phyloP scores from a whole-genome alignment of 352 stramenopile genomes.

The Globisporangium cederbergense region DNA sequence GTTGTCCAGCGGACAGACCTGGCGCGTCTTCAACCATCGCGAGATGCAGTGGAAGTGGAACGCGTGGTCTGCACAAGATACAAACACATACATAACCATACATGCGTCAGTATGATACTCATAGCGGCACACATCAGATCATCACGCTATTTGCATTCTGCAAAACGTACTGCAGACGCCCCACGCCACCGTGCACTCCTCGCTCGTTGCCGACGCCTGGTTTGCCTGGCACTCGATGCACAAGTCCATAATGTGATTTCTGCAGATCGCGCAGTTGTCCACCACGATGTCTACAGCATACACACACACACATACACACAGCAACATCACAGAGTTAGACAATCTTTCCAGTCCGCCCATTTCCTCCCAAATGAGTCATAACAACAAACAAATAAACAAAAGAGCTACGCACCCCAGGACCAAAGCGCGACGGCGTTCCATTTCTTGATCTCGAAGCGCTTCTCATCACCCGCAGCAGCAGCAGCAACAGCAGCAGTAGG shows the following conservation, averaged over 20 bases:
- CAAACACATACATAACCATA: conserved; percentile 8
- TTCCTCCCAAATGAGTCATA: background rate
- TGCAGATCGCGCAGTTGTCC: conserved; percentile 97
- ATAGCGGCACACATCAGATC: conserved; percentile 12
- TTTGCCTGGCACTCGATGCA: conserved; percentile 99
- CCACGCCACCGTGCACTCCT: conserved; percentile 87
- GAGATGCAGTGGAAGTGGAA: conserved; percentile 99
- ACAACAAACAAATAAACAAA: background rate
- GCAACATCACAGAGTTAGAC: background rate
- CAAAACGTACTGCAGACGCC: conserved; percentile 77
- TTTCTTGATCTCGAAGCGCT: conserved; percentile 99
- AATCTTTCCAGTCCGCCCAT: background rate
- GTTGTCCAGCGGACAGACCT: conserved; percentile 99
- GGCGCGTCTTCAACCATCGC: conserved; percentile 98
- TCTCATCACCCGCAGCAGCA: conserved; percentile 39
- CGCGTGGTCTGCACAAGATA: conserved; percentile 92
- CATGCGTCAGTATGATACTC: conserved; percentile 43
- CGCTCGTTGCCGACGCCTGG: conserved; percentile 83
- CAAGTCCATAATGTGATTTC: conserved; percentile 99
- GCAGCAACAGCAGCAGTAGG: conserved; percentile 8
- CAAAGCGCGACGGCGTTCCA: conserved; percentile 99
- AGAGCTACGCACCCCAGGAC: conserved; percentile 89
- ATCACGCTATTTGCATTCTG: conserved; percentile 5
- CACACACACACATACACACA: conserved; percentile 8
- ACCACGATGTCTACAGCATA: conserved; percentile 70